phyloP scores from a whole-genome alignment of 1,139 yeast species.

The Zygosaccharomyces sapae region DNA sequence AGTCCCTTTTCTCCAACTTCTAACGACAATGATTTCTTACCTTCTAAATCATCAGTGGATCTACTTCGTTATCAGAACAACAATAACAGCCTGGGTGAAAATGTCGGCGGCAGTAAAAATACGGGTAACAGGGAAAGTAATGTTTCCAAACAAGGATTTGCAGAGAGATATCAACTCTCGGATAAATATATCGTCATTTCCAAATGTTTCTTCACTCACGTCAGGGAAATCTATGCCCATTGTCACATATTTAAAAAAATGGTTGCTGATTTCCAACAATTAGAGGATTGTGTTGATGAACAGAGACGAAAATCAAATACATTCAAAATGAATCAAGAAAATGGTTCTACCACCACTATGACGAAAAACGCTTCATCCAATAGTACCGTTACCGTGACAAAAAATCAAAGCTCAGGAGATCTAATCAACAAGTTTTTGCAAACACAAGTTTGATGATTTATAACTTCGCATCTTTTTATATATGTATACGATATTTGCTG shows the following conservation, averaged over 20 bases:
- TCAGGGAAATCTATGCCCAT: slow-evolving; percentile 27
- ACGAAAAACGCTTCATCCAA: not conserved
- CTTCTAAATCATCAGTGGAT: slow-evolving; percentile 25
- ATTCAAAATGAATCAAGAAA: slow-evolving; percentile 1
- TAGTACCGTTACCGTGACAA: slow-evolving; percentile 3
- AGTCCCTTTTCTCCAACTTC: not conserved
- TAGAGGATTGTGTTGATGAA: slow-evolving; percentile 22
- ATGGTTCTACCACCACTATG: not conserved
- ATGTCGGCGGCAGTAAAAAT: not conserved
- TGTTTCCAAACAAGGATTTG: slow-evolving; percentile 27
- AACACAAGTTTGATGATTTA: slow-evolving; percentile 5
- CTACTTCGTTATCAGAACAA: slow-evolving; percentile 17
- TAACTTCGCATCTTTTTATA: not conserved
- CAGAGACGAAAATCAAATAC: slow-evolving; percentile 2
- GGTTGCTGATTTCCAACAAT: slow-evolving; percentile 24
- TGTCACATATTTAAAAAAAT: slow-evolving; percentile 31
- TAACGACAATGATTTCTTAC: slow-evolving; percentile 11
- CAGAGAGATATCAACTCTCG: slow-evolving; percentile 33
- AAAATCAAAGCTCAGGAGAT: slow-evolving; percentile 7
- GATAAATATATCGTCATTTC: slow-evolving; percentile 31
- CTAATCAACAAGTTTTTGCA: slow-evolving; percentile 8
- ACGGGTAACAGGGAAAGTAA: not conserved
- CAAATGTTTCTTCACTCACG: slow-evolving; percentile 27
- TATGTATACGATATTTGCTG: slow-evolving; percentile 1
- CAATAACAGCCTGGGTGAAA: not conserved